Percentiles rank a stretch among this genome's conserved stretches.
phyloP scores from a whole-genome alignment of 1,284 basidiomycete genomes.

The Neotropicomus parvogracilis region DNA sequence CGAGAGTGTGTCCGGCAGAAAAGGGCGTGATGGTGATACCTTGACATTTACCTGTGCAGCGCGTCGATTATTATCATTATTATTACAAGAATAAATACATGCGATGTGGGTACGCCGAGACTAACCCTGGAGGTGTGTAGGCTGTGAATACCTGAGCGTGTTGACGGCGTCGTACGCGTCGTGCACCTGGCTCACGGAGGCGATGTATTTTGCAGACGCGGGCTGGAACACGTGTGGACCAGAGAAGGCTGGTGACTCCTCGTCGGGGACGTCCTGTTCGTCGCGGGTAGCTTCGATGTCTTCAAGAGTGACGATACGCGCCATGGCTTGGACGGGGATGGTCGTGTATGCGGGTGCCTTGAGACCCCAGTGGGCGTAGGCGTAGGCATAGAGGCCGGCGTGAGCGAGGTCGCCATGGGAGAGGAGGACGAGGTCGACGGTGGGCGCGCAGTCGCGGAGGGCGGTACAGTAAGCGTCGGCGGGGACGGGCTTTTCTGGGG shows the following conservation, averaged over 20 bases:
- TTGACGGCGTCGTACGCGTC: constrained; percentile 93
- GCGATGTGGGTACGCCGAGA: constrained; percentile 12
- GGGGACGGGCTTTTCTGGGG: constrained; percentile 51
- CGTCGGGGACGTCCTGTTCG: constrained; percentile 63
- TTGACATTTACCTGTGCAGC: constrained; percentile 72
- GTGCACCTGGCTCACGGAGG: constrained; percentile 83
- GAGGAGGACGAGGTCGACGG: constrained; percentile 82
- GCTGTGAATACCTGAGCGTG: constrained; percentile 92
- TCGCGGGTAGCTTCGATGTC: constrained; percentile 78
- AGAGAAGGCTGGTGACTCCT: constrained; percentile 22
- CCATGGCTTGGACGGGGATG: constrained; percentile 95
- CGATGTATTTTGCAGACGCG: constrained; percentile 55
- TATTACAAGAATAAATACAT: constrained; percentile 5
- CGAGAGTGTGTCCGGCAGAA: constrained; percentile 92
- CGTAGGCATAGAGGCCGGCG: constrained; percentile 88
- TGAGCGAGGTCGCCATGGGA: constrained; percentile 92
- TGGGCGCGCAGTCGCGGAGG: constrained; percentile 64
- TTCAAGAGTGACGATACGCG: constrained; percentile 82
- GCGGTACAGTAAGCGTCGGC: constrained; percentile 59
- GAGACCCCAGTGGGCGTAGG: constrained; percentile 83
- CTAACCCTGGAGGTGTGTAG: constrained; percentile 89
- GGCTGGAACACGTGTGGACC: constrained; percentile 18
- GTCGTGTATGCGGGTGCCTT: constrained; percentile 94
- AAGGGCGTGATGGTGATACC: constrained; percentile 95
- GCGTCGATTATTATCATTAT: constrained; percentile 3